These are phyloP conservation scores for Dioscorea alata DNA, from an alignment of 106 monocot species.

Conservation along the genomic window DNA sequence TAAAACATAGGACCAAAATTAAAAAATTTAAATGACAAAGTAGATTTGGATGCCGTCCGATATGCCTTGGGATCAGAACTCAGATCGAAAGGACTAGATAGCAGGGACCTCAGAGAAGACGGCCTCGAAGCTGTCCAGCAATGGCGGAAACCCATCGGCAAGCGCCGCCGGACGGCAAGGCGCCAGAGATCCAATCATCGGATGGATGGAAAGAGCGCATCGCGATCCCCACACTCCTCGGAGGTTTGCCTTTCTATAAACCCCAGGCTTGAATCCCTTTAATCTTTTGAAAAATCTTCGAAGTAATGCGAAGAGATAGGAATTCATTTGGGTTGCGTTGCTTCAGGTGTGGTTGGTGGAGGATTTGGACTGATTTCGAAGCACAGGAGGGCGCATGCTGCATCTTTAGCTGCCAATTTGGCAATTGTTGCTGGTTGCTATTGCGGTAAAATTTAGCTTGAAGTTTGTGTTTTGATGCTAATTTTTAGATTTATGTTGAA, in stretches of 20 bases:
- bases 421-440: conserved; percentile 79
- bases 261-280: too few relatives aligned
- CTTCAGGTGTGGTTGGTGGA: conserved; percentile 46
- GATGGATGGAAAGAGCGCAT: conserved; percentile 59
- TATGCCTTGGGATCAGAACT: too few relatives aligned
- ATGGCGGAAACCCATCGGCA: neutral
- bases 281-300: neutral
- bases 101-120: too few relatives aligned
- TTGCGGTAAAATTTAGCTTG: conserved; percentile 45
- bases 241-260: conserved; percentile 17
- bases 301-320: neutral
- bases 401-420: conserved; percentile 61
- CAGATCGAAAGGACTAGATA: too few relatives aligned
- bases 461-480: neutral
- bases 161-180: neutral
- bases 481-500: too few relatives aligned
- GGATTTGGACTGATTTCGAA: conserved; percentile 60
- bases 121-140: neutral
- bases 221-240: conserved; percentile 40
- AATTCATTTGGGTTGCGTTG: neutral
- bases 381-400: conserved; percentile 47
- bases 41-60: too few relatives aligned
- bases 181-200: conserved; percentile 1
- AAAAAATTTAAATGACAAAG: too few relatives aligned
- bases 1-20: too few relatives aligned